A percentile compares a stretch with the other conserved stretches of the same genome.
These are phyloP conservation scores for Cenococcum geophilum DNA, from an alignment of 495 filamentous ascomycete genomes.

Conservation along the genomic window DNA sequence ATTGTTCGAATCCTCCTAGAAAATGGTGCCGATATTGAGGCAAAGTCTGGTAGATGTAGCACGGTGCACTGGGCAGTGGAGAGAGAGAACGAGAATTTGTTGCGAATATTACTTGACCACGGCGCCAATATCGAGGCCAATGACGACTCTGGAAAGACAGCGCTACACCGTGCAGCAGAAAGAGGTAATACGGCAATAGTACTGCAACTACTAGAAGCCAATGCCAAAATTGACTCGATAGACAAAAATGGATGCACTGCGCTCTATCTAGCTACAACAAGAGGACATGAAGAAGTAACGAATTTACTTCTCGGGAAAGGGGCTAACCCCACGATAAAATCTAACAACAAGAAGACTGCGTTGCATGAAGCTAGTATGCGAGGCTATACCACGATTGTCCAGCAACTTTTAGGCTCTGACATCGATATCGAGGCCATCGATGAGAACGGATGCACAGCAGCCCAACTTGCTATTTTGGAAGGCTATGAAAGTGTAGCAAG, in stretches of 20 bases:
- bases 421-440: neutral
- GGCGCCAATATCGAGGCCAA: constrained; percentile 1
- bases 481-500: neutral
- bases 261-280: neutral
- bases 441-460: neutral
- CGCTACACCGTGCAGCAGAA: neutral
- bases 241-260: neutral
- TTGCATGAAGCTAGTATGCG: neutral
- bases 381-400: neutral
- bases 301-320: neutral
- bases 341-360: neutral
- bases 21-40: neutral
- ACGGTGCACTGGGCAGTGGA: neutral
- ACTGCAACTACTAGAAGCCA: neutral
- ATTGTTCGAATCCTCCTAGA: constrained; percentile 2
- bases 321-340: neutral
- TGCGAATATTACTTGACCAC: constrained; percentile 1
- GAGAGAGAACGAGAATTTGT: neutral
- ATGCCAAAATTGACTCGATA: neutral
- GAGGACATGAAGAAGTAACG: neutral
- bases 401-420: neutral
- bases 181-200: neutral
- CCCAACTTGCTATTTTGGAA: neutral
- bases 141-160: neutral
- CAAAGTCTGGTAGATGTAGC: neutral